Evolutionary conservation across 441 rosid genomes (phyloP).

Genomic region (Pelargonium myrrhifolium): DNA sequence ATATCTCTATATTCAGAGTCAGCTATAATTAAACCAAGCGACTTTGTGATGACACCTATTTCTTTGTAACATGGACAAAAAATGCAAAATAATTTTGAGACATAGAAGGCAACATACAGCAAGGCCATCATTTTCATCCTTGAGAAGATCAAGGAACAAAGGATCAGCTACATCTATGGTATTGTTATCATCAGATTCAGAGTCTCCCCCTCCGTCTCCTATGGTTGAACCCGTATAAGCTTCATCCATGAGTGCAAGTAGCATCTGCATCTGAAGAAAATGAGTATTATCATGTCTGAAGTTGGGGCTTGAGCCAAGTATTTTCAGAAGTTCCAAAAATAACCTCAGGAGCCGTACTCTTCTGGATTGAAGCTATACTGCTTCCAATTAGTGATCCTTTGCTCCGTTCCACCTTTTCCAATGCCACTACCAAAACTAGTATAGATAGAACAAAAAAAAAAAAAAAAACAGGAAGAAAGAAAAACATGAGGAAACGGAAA

Average conservation of each 20-base stretch:
- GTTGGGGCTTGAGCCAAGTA: constrained; percentile 16
- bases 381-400: constrained; percentile 73
- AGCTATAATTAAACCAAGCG: neutral
- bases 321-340: constrained; percentile 21
- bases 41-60: constrained; percentile 13
- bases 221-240: constrained; percentile 96
- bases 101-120: constrained; percentile 46
- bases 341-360: constrained; percentile 95
- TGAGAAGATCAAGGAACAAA: constrained; percentile 83
- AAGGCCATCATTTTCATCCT: constrained; percentile 96
- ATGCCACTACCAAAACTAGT: constrained; percentile 77
- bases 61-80: constrained; percentile 11
- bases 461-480: constrained; percentile 8
- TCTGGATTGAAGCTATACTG: constrained; percentile 83
- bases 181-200: constrained; percentile 85
- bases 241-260: constrained; percentile 97
- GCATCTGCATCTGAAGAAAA: constrained; percentile 59
- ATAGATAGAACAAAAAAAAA: constrained; percentile 16
- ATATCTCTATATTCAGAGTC: neutral
- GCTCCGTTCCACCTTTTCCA: constrained; percentile 83
- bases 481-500: constrained; percentile 1
- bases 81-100: constrained; percentile 2
- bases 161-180: constrained; percentile 77
- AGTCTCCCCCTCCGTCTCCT: constrained; percentile 81
- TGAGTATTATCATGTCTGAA: constrained; percentile 7